Conservation (phyloP, 2,329 filamentous ascomycete species). For the Dothistroma pini region DNA sequence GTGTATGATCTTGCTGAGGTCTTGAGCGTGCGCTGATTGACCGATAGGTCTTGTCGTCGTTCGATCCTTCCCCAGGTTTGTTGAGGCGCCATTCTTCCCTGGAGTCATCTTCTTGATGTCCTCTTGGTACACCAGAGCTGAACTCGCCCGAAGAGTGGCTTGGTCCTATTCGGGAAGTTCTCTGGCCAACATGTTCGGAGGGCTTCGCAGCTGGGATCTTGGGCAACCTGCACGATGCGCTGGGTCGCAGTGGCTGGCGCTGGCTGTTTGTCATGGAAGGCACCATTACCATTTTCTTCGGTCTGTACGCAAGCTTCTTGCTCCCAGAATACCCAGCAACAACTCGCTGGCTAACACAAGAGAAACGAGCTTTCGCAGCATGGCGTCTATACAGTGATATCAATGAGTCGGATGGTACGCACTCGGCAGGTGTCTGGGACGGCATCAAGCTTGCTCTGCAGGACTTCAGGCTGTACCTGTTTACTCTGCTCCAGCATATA, state of each 20-base stretch:
- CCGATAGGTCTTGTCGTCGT: conserved; percentile 42
- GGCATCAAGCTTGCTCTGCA: conserved; percentile 49
- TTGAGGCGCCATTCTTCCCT: conserved; percentile 52
- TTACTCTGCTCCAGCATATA: conserved; percentile 54
- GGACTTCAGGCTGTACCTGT: conserved; percentile 53
- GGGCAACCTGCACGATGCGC: conserved; percentile 26
- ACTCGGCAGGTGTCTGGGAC: conserved; percentile 40
- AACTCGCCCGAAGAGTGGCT: conserved; percentile 31
- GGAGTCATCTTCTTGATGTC: conserved; percentile 48
- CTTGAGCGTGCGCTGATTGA: not conserved
- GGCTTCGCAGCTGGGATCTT: conserved; percentile 47
- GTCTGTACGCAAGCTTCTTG: conserved; percentile 33
- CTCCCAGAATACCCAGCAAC: conserved; percentile 52
- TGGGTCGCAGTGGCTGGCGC: conserved; percentile 42
- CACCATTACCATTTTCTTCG: conserved; percentile 24
- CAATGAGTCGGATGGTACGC: conserved; percentile 42
- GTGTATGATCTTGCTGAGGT: not conserved
- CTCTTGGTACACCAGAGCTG: conserved; percentile 50
- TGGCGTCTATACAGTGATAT: conserved; percentile 52
- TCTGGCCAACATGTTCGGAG: conserved; percentile 30
- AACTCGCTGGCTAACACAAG: conserved; percentile 50
- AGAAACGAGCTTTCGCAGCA: conserved; percentile 53
- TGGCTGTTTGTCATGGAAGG: conserved; percentile 41
- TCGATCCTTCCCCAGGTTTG: conserved; percentile 49
- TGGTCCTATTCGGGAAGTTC: conserved; percentile 31